Conservation (phyloP, 1,284 basidiomycete species). For the Cystobasidium pallidum region DNA sequence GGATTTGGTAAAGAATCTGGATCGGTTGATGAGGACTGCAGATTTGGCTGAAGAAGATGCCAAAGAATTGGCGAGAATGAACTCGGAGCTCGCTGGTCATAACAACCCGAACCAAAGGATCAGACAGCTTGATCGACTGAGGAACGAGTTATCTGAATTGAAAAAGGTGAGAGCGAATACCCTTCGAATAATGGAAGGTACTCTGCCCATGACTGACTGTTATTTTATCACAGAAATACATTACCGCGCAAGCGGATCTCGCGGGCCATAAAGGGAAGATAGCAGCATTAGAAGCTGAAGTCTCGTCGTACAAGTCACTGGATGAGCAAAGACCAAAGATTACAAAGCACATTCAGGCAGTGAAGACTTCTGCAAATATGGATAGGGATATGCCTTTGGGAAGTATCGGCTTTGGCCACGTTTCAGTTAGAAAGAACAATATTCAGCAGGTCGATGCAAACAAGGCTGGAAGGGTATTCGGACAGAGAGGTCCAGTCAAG, state of each 20-base stretch:
- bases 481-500: constrained; percentile 19
- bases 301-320: constrained; percentile 24
- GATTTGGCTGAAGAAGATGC: constrained; percentile 43
- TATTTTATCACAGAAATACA: constrained; percentile 11
- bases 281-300: constrained; percentile 23
- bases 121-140: constrained; percentile 33
- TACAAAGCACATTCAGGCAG: constrained; percentile 37
- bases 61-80: constrained; percentile 33
- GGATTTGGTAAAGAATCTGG: constrained; percentile 23
- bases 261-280: constrained; percentile 21
- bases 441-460: constrained; percentile 5
- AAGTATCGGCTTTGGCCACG: constrained; percentile 11
- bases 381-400: neutral
- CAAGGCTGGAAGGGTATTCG: neutral
- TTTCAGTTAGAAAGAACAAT: constrained; percentile 11
- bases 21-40: constrained; percentile 32
- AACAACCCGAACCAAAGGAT: constrained; percentile 42
- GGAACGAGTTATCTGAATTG: constrained; percentile 39
- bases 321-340: constrained; percentile 25
- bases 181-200: neutral
- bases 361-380: constrained; percentile 4
- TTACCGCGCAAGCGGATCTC: constrained; percentile 34
- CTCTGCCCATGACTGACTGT: neutral
- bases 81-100: constrained; percentile 41
- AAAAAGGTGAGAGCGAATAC: constrained; percentile 37